A percentile compares a stretch with the other conserved stretches of the same genome.
Conservation (phyloP, 495 filamentous ascomycete species). For the Tuber calosporum region DNA sequence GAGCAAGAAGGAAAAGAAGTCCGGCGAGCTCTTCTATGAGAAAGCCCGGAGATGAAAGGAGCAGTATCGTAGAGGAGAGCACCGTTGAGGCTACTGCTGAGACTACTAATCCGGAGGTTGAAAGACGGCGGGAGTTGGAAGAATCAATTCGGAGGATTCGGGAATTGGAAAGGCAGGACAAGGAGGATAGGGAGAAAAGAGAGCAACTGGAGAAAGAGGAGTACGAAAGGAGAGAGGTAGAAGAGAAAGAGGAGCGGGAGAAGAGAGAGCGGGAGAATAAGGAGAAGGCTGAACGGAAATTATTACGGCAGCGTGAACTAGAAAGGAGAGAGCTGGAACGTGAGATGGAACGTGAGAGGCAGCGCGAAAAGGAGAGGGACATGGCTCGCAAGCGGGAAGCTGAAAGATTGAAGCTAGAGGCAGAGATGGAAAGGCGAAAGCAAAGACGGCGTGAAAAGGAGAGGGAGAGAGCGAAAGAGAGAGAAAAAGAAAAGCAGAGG, state of each 20-base stretch:
- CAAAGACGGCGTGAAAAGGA: conserved; percentile 33
- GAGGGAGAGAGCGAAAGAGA: conserved; percentile 30
- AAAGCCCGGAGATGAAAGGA: conserved; percentile 13
- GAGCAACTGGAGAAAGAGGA: conserved; percentile 22
- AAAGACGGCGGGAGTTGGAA: conserved; percentile 19
- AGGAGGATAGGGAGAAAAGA: conserved; percentile 27
- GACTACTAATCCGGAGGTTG: conserved; percentile 1
- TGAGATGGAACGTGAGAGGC: conserved; percentile 31
- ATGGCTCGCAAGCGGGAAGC: conserved; percentile 33
- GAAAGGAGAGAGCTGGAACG: conserved; percentile 30
- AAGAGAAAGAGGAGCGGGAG: conserved; percentile 33
- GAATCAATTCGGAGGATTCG: conserved; percentile 21
- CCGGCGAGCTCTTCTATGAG: conserved; percentile 20
- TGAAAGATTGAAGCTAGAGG: conserved; percentile 28
- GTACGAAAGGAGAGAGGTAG: conserved; percentile 25
- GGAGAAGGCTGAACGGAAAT: conserved; percentile 21
- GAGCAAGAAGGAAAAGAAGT: conserved; percentile 26
- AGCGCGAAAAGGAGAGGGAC: conserved; percentile 32
- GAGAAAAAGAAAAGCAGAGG: conserved; percentile 32
- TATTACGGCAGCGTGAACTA: conserved; percentile 30
- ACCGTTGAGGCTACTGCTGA: conserved; percentile 9
- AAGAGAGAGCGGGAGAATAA: conserved; percentile 26
- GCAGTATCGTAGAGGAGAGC: conserved; percentile 26
- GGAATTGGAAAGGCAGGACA: conserved; percentile 31
- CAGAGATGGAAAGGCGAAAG: conserved; percentile 30